Conservation (phyloP, 1,284 basidiomycete genomes). For the Boletus semigastroideus region DNA sequence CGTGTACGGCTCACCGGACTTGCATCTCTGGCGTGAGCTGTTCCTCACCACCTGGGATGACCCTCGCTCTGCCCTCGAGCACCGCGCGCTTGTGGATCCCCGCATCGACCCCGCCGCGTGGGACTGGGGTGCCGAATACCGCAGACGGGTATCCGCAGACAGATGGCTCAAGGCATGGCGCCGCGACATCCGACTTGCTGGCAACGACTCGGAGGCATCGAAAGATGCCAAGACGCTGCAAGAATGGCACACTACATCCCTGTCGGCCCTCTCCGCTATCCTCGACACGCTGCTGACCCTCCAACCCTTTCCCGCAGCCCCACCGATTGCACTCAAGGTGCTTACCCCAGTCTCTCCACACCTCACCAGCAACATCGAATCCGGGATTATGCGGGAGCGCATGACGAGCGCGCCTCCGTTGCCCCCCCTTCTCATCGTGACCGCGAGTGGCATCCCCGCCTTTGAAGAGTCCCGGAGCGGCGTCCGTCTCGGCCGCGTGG, state of each 20-base stretch:
- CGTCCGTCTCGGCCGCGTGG: slow-evolving; percentile 11
- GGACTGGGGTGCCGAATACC: slow-evolving; percentile 27
- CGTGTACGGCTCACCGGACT: slow-evolving; percentile 43
- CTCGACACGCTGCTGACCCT: slow-evolving; percentile 34
- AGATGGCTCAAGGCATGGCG: slow-evolving; percentile 20
- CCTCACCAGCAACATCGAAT: slow-evolving; percentile 11
- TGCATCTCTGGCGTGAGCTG: slow-evolving; percentile 53
- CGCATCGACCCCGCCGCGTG: slow-evolving; percentile 14
- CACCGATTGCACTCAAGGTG: slow-evolving; percentile 18
- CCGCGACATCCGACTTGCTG: slow-evolving; percentile 5
- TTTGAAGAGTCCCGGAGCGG: slow-evolving; percentile 12
- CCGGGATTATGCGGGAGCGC: slow-evolving; percentile 8
- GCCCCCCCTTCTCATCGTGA: slow-evolving; percentile 24
- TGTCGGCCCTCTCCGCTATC: slow-evolving; percentile 21
- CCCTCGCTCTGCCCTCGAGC: slow-evolving; percentile 36
- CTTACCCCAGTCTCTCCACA: slow-evolving; percentile 15
- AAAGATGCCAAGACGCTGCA: background rate
- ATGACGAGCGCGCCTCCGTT: slow-evolving; percentile 24
- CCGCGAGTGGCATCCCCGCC: slow-evolving; percentile 15
- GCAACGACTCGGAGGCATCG: slow-evolving; percentile 5
- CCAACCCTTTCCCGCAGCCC: slow-evolving; percentile 26
- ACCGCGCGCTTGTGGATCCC: slow-evolving; percentile 22
- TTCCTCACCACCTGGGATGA: slow-evolving; percentile 53
- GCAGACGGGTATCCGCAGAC: slow-evolving; percentile 15
- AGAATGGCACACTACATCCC: slow-evolving; percentile 1